Percentiles rank a stretch among this genome's conserved stretches.
phyloP scores from a whole-genome alignment of 768 basidiomycete species.

The Daedaleopsis sinensis region DNA sequence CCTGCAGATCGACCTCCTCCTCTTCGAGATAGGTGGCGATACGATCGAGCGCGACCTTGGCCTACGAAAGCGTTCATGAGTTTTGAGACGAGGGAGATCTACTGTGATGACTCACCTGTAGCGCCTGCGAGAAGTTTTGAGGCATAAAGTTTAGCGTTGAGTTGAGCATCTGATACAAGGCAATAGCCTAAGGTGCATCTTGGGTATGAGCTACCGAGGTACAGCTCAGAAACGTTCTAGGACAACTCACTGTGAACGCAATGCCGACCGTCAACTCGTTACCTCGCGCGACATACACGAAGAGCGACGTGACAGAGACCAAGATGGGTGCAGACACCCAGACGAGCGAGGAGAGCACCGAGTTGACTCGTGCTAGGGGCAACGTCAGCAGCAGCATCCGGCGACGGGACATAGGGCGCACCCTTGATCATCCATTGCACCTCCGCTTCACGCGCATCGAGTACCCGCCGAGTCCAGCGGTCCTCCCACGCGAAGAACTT shows the following conservation, averaged over 20 bases:
- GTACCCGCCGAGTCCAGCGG: slow-evolving; percentile 68
- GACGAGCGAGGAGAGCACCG: slow-evolving; percentile 66
- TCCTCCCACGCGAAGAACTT: slow-evolving; percentile 87
- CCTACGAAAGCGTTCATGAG: slow-evolving; percentile 31
- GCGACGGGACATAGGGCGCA: slow-evolving; percentile 25
- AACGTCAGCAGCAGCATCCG: neutral
- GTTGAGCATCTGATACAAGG: slow-evolving; percentile 85
- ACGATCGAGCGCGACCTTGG: slow-evolving; percentile 60
- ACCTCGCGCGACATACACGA: slow-evolving; percentile 69
- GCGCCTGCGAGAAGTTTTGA: slow-evolving; percentile 73
- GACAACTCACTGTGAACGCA: slow-evolving; percentile 84
- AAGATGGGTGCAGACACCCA: slow-evolving; percentile 81
- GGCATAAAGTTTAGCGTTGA: slow-evolving; percentile 81
- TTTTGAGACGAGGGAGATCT: neutral
- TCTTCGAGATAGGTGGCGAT: slow-evolving; percentile 64
- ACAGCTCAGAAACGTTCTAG: no score
- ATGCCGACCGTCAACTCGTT: slow-evolving; percentile 75
- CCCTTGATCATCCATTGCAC: slow-evolving; percentile 79
- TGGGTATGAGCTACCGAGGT: no score
- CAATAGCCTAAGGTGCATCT: slow-evolving; percentile 56
- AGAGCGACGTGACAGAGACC: slow-evolving; percentile 81
- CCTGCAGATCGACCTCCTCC: slow-evolving; percentile 63
- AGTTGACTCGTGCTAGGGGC: slow-evolving; percentile 65
- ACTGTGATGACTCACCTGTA: slow-evolving; percentile 45
- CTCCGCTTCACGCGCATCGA: slow-evolving; percentile 69